Evolutionary conservation across 2,329 filamentous ascomycete species (phyloP).

Genomic region (Alternaria gaisen): DNA sequence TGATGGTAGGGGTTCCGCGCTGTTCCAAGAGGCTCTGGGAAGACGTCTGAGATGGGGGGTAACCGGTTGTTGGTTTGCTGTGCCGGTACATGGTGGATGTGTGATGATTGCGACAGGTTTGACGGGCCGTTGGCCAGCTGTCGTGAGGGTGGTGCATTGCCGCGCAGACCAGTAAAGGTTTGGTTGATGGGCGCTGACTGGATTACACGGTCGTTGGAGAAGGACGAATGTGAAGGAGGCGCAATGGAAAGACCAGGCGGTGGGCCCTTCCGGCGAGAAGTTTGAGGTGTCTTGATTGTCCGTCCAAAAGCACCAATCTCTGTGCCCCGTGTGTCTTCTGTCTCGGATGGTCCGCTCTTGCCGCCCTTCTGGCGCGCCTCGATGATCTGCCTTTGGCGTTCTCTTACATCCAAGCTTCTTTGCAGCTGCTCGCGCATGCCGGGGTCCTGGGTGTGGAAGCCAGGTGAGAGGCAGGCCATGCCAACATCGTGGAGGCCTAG

Average conservation of each 20-base stretch:
- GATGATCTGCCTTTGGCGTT: conserved; percentile 94
- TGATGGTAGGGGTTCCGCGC: conserved; percentile 61
- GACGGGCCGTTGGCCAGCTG: conserved; percentile 84
- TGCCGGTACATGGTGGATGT: conserved; percentile 89
- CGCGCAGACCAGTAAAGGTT: conserved; percentile 89
- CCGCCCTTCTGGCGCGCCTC: conserved; percentile 86
- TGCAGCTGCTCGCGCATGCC: conserved; percentile 95
- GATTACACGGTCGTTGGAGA: conserved; percentile 92
- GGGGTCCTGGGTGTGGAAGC: conserved; percentile 96
- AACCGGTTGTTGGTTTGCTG: conserved; percentile 90
- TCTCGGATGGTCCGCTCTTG: conserved; percentile 57
- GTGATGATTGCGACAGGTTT: conserved; percentile 81
- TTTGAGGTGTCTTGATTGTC: conserved; percentile 72
- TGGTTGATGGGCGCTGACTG: conserved; percentile 95
- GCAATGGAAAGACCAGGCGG: conserved; percentile 93
- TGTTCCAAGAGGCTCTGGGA: conserved; percentile 76
- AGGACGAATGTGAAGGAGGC: conserved; percentile 90
- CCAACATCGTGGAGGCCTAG: conserved; percentile 83
- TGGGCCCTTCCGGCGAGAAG: conserved; percentile 76
- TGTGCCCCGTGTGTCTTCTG: conserved; percentile 42
- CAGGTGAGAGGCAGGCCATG: conserved; percentile 91
- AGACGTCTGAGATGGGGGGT: conserved; percentile 93
- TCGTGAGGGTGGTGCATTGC: conserved; percentile 69
- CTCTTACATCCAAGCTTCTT: conserved; percentile 89
- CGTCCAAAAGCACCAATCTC: conserved; percentile 56